Evolutionary conservation across 495 filamentous ascomycete genomes (phyloP).

Genomic region (Aspergillus nidulans): DNA sequence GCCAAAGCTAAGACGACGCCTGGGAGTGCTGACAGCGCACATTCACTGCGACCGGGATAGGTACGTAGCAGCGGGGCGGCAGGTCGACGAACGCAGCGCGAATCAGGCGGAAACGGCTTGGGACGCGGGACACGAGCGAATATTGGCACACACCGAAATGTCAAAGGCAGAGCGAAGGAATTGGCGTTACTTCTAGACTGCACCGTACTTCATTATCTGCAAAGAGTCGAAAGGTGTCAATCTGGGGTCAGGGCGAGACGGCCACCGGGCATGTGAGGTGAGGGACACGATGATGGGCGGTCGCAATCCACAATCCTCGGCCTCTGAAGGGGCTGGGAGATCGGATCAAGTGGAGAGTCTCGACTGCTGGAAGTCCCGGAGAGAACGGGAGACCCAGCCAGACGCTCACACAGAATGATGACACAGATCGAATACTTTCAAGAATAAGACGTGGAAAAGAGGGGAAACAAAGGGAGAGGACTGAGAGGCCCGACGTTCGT

Average conservation of each 20-base stretch:
- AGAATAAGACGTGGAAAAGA: not conserved
- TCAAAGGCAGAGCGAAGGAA: conserved; percentile 16
- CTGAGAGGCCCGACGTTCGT: conserved; percentile 5
- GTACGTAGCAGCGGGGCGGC: conserved; percentile 30
- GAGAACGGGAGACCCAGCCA: conserved; percentile 14
- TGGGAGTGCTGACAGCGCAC: conserved; percentile 27
- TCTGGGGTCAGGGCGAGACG: conserved; percentile 7
- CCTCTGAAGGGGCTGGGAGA: conserved; percentile 11
- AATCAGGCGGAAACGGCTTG: conserved; percentile 18
- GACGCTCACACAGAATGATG: conserved; percentile 6
- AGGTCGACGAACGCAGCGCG: conserved; percentile 28
- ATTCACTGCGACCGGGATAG: conserved; percentile 32
- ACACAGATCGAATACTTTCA: conserved; percentile 5
- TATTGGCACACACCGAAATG: conserved; percentile 21
- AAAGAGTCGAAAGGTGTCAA: not conserved
- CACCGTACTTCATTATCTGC: conserved; percentile 30
- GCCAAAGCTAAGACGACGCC: conserved; percentile 14
- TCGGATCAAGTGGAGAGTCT: conserved; percentile 4
- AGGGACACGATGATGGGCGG: conserved; percentile 10
- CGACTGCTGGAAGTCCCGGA: conserved; percentile 17
- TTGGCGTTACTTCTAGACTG: conserved; percentile 20
- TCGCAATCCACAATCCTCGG: conserved; percentile 17
- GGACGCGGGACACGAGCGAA: conserved; percentile 15
- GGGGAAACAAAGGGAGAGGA: conserved; percentile 3
- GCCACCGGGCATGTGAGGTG: conserved; percentile 5